These are phyloP conservation scores for Cordyceps tenuipes DNA, from an alignment of 2,329 filamentous ascomycete species.

Conservation along the genomic window DNA sequence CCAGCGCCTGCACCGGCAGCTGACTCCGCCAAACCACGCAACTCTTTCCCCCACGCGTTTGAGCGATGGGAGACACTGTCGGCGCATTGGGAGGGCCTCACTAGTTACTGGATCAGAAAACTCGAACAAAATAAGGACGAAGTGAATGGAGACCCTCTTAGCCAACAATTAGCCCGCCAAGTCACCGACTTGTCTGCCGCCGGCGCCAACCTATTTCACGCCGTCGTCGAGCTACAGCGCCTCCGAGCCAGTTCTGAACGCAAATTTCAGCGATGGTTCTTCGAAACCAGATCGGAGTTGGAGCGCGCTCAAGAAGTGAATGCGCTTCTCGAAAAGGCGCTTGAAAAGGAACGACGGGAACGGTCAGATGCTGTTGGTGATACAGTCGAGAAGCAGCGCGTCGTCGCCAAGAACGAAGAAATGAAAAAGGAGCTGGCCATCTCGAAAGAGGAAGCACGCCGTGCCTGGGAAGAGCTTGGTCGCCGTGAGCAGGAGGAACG, in stretches of 20 bases:
- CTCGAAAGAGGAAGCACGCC: slow-evolving; percentile 88
- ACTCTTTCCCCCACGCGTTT: slow-evolving; percentile 90
- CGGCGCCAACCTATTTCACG: slow-evolving; percentile 93
- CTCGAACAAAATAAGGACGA: slow-evolving; percentile 86
- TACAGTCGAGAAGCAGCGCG: slow-evolving; percentile 57
- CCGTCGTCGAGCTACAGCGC: slow-evolving; percentile 90
- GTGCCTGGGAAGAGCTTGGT: slow-evolving; percentile 95
- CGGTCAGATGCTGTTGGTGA: slow-evolving; percentile 59
- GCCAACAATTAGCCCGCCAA: slow-evolving; percentile 82
- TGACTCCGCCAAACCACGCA: slow-evolving; percentile 39
- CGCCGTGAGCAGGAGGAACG: slow-evolving; percentile 88
- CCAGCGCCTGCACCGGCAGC: slow-evolving; percentile 14
- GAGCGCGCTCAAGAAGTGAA: slow-evolving; percentile 78
- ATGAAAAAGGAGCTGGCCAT: slow-evolving; percentile 91
- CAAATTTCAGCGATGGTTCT: slow-evolving; percentile 98
- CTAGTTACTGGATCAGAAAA: slow-evolving; percentile 92
- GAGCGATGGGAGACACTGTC: slow-evolving; percentile 96
- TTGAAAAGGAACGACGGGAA: slow-evolving; percentile 66
- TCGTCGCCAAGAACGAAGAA: slow-evolving; percentile 60
- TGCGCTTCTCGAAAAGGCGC: slow-evolving; percentile 64
- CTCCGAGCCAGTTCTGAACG: slow-evolving; percentile 90
- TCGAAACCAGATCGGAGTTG: slow-evolving; percentile 82
- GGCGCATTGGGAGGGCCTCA: slow-evolving; percentile 95
- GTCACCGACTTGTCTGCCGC: slow-evolving; percentile 96
- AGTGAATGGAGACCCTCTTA: slow-evolving; percentile 71